Evolutionary conservation across 2,329 filamentous ascomycete species (phyloP).

Genomic region (Pseudogymnoascus sp.): DNA sequence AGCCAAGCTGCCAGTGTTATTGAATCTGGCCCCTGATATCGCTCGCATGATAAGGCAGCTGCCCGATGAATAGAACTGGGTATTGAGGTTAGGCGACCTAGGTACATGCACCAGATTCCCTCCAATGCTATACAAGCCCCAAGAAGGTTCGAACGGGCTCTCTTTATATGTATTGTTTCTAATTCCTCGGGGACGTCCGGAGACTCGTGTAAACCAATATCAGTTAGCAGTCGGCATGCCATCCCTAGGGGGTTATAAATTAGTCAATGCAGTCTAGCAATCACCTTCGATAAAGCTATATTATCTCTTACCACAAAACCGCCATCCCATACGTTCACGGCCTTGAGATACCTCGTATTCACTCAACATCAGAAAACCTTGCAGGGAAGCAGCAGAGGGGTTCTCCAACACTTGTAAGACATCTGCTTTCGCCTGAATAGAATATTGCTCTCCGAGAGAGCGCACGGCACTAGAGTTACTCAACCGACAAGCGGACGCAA

Average conservation of each 20-base stretch:
- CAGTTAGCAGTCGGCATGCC: constrained; percentile 9
- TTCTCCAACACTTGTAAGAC: neutral
- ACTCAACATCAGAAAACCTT: constrained; percentile 9
- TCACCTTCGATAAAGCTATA: neutral
- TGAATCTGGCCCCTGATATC: neutral
- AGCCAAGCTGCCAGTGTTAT: neutral
- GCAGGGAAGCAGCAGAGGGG: neutral
- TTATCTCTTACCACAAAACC: constrained; percentile 4
- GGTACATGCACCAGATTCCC: neutral
- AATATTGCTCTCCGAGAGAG: neutral
- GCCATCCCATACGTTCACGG: constrained; percentile 5
- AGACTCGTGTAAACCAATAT: constrained; percentile 6
- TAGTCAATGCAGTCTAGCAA: neutral
- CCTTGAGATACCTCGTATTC: constrained; percentile 4
- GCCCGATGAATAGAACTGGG: neutral
- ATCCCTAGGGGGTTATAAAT: constrained; percentile 2
- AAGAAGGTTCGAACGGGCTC: neutral
- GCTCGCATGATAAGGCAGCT: neutral
- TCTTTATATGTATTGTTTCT: neutral
- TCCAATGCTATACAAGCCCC: neutral
- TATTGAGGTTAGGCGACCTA: constrained; percentile 3
- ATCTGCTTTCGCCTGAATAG: neutral
- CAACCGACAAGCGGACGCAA: constrained; percentile 1
- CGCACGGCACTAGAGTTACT: constrained; percentile 9
- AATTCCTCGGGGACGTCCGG: neutral